Percentiles rank a stretch among this genome's conserved stretches.
Evolutionary conservation across 2,329 filamentous ascomycete species (phyloP).

Genomic region (Westerdykella sp.): DNA sequence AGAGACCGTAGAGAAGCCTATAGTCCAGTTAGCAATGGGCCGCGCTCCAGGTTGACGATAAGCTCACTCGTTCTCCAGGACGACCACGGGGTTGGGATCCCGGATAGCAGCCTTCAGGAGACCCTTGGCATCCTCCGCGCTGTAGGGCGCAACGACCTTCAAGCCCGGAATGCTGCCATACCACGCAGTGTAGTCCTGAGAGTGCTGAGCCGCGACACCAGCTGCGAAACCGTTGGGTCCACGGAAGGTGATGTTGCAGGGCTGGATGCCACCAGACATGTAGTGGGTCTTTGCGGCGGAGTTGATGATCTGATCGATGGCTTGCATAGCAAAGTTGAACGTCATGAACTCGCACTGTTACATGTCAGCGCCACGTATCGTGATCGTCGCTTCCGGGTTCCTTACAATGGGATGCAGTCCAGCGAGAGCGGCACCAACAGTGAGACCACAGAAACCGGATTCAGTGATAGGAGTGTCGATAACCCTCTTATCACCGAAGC

Average conservation of each 20-base stretch:
- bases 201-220: slow-evolving; percentile 96
- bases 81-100: slow-evolving; percentile 93
- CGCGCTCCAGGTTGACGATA: background rate
- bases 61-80: slow-evolving; percentile 48
- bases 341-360: slow-evolving; percentile 97
- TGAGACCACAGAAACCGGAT: slow-evolving; percentile 88
- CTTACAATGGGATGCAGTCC: slow-evolving; percentile 89
- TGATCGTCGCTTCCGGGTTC: background rate
- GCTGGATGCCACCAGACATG: slow-evolving; percentile 99
- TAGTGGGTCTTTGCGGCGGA: slow-evolving; percentile 98
- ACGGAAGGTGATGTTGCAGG: slow-evolving; percentile 99
- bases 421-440: slow-evolving; percentile 88
- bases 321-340: slow-evolving; percentile 99
- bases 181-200: slow-evolving; percentile 97
- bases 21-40: slow-evolving; percentile 25
- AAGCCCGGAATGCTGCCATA: slow-evolving; percentile 96
- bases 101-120: slow-evolving; percentile 95
- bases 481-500: slow-evolving; percentile 93
- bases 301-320: slow-evolving; percentile 99
- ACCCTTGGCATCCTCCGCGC: slow-evolving; percentile 96
- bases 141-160: slow-evolving; percentile 96
- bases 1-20: slow-evolving; percentile 78
- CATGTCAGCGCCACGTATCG: slow-evolving; percentile 12
- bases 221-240: slow-evolving; percentile 96
- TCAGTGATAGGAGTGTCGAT: slow-evolving; percentile 99